These are phyloP conservation scores for Brasilioporus rufonigricans DNA, from an alignment of 768 basidiomycete genomes.

Conservation along the genomic window DNA sequence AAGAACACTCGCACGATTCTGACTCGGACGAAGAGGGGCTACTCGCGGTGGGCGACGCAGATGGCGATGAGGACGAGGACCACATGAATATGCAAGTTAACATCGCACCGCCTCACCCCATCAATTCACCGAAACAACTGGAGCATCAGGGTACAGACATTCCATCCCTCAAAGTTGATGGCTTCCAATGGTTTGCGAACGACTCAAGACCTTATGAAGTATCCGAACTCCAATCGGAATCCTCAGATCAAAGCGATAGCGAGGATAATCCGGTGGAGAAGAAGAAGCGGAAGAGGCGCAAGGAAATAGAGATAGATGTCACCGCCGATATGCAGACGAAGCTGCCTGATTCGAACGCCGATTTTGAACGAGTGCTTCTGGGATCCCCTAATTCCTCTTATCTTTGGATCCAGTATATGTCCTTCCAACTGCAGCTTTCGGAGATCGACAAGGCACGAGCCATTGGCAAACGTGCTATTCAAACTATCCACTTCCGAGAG, in stretches of 20 bases:
- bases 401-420: conserved; percentile 99
- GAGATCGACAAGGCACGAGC: conserved; percentile 94
- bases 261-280: conserved; percentile 36
- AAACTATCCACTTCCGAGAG: conserved; percentile 91
- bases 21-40: conserved; percentile 22
- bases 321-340: conserved; percentile 88
- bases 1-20: conserved; percentile 2
- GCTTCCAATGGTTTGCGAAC: conserved; percentile 71
- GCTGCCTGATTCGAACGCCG: conserved; percentile 85
- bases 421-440: conserved; percentile 94
- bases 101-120: neutral
- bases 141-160: neutral
- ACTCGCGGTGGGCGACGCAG: conserved; percentile 11
- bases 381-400: conserved; percentile 97
- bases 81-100: conserved; percentile 21
- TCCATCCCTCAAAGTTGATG: conserved; percentile 51
- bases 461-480: conserved; percentile 79
- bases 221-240: conserved; percentile 33
- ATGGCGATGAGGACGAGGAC: conserved; percentile 17
- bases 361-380: conserved; percentile 91
- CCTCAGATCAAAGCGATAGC: conserved; percentile 43
- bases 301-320: conserved; percentile 71
- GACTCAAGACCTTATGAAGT: conserved; percentile 37
- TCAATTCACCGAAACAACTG: neutral
- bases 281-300: conserved; percentile 65